These are phyloP conservation scores for Taxawa tesnikishii DNA, from an alignment of 2,329 filamentous ascomycete species.

Conservation along the genomic window DNA sequence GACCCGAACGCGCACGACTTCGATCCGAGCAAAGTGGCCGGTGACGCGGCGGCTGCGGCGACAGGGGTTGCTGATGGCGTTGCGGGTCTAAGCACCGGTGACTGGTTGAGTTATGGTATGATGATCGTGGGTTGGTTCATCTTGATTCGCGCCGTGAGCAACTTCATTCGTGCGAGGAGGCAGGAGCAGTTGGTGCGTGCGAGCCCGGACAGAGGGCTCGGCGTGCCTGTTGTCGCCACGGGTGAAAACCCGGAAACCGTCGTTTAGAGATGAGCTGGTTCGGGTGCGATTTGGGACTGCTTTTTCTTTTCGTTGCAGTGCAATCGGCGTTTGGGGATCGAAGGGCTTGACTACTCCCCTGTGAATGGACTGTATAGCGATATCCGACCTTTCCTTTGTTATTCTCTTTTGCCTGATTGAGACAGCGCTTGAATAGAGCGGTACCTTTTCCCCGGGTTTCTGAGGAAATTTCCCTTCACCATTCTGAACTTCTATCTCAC, in stretches of 20 bases:
- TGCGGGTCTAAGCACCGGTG: constrained; percentile 55
- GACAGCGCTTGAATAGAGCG: no score
- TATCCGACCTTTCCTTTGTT: no score
- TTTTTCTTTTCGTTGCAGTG: no score
- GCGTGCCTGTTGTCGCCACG: constrained; percentile 73
- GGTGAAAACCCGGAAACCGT: constrained; percentile 64
- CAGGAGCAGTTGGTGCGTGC: constrained; percentile 91
- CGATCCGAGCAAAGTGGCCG: constrained; percentile 56
- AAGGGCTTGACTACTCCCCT: no score
- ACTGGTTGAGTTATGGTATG: constrained; percentile 82
- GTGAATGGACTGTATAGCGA: no score
- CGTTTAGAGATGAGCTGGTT: constrained; percentile 26
- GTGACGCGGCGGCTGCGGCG: constrained; percentile 19
- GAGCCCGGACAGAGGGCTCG: constrained; percentile 78
- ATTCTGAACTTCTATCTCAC: no score
- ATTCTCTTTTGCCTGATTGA: no score
- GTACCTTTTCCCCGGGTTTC: no score
- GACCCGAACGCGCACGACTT: constrained; percentile 90
- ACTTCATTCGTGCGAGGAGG: constrained; percentile 75
- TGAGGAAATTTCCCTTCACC: no score
- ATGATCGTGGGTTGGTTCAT: constrained; percentile 99
- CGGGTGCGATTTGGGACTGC: no score
- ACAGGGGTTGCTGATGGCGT: constrained; percentile 11
- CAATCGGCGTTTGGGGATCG: no score
- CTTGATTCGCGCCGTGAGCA: constrained; percentile 81